Base-by-base conservation (phyloP, 176 grass and related monocot genomes). In the Aegilops sharonensis region DNA sequence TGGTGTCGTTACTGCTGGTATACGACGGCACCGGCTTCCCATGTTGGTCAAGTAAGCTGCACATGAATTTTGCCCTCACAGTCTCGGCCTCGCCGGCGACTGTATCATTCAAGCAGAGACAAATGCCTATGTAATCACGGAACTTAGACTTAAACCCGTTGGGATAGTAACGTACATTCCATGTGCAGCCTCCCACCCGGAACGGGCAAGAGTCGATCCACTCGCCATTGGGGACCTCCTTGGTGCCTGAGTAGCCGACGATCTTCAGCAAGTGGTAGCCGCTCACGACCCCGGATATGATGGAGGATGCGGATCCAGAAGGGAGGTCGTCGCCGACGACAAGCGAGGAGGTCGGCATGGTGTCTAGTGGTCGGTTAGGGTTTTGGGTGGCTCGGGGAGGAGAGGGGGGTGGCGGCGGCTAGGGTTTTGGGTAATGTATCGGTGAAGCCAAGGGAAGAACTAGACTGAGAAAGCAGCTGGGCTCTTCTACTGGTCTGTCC, bases 61-160 rank as follows among this genome's bases (percentile, higher is more conserved):
- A 37, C 32, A 4, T 21, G 8, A 3, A 18, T 20, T 37, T 18
- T 21, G 34, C 67, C 67, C 36, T 37, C 17, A 70, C 34, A 8
- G 1, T 37, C 67, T 70, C 9, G 32, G 9, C 50, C 50, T 36
- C 4, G 20, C 9, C 50, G 20, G 37, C 37, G 21, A 45, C 10
- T 39, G 21, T 45, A 73, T 73, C 39, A 43, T 45, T n/a, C 2
- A 73, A 39, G 23, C 0, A 1, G n/a, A 73, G 70, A 73, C 0
- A 73, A 5, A 73, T 5, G 39, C 37, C 24, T 42, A 73, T 45
- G 39, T 1, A 73, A 45, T 14, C 70, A 7, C 0, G 14, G 21
- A 0, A 0, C 2, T 73, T 0, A 5, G 37, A 4, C 0, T 0
- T 3, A 11, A 0, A 0, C 37, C 69, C n/a, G 37, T 24, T 42